Conservation (phyloP, 495 filamentous ascomycete species). For the Hypoxylon trugodes region DNA sequence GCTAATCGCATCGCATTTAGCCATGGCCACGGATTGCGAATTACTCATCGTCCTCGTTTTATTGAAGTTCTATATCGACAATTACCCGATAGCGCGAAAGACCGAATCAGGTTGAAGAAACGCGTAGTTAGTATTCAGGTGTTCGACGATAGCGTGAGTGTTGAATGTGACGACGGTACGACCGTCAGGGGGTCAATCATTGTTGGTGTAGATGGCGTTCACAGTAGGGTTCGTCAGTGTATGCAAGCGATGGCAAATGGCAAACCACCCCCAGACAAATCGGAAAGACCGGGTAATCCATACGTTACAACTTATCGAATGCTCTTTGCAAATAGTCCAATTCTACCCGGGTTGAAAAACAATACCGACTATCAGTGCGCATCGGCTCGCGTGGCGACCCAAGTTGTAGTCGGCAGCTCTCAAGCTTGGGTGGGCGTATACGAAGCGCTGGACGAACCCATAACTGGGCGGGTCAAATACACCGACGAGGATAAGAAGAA, state of each 20-base stretch:
- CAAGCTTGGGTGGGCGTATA: constrained; percentile 52
- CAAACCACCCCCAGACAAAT: constrained; percentile 28
- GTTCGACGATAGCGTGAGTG: constrained; percentile 39
- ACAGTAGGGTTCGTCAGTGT: constrained; percentile 53
- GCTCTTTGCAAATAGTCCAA: constrained; percentile 38
- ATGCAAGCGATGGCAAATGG: constrained; percentile 49
- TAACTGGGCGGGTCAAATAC: constrained; percentile 49
- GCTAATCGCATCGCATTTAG: constrained; percentile 25
- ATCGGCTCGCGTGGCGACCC: constrained; percentile 34
- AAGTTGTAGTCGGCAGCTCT: constrained; percentile 32
- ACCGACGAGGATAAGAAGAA: constrained; percentile 47
- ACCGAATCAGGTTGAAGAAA: constrained; percentile 44
- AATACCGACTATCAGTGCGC: constrained; percentile 28
- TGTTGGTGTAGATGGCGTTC: constrained; percentile 62
- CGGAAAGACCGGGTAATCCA: constrained; percentile 36
- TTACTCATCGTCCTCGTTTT: constrained; percentile 46
- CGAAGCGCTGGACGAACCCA: constrained; percentile 51
- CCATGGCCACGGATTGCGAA: constrained; percentile 47
- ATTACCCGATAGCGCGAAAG: constrained; percentile 46
- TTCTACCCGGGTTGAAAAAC: constrained; percentile 33
- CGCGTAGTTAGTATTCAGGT: constrained; percentile 40
- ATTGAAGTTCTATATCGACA: constrained; percentile 48
- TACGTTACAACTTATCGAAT: constrained; percentile 43
- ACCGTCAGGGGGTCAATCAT: constrained; percentile 56
- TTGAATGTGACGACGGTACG: constrained; percentile 53